phyloP scores from a whole-genome alignment of 306 rosid species.

The Parietaria judaica region DNA sequence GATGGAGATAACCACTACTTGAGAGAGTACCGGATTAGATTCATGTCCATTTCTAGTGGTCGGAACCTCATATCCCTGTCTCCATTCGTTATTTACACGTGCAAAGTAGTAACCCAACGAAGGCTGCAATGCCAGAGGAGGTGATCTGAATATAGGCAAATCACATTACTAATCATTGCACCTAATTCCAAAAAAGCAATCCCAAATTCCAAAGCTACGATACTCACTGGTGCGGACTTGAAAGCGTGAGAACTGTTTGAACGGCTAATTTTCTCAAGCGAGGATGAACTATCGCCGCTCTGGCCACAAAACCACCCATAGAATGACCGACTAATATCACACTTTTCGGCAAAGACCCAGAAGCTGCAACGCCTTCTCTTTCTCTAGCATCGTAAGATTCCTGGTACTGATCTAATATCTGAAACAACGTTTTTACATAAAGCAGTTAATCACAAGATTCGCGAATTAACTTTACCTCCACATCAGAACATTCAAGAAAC shows the following conservation, averaged over 20 bases:
- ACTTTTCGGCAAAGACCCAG: constrained; percentile 70
- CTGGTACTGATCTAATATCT: constrained; percentile 88
- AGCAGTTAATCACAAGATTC: neutral
- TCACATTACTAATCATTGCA: constrained; percentile 27
- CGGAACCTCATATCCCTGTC: constrained; percentile 68
- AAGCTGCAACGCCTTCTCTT: constrained; percentile 61
- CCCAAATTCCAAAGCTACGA: constrained; percentile 1
- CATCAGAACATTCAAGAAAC: neutral
- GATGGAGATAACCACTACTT: constrained; percentile 77
- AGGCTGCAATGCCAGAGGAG: constrained; percentile 97
- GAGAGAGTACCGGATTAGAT: constrained; percentile 68
- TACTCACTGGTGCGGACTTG: constrained; percentile 90
- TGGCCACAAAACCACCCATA: constrained; percentile 99
- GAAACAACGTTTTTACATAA: constrained; percentile 15
- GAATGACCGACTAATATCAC: constrained; percentile 98
- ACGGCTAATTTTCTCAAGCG: constrained; percentile 78
- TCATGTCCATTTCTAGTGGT: constrained; percentile 49
- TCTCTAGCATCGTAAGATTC: constrained; percentile 71
- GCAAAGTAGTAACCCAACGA: constrained; percentile 82
- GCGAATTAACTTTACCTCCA: neutral
- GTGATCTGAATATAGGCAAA: constrained; percentile 67
- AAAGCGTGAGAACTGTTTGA: constrained; percentile 86
- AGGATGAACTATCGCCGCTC: constrained; percentile 83
- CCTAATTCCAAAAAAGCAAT: constrained; percentile 15
- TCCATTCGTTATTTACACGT: constrained; percentile 76